Percentiles rank a stretch among this genome's conserved stretches.
These are phyloP conservation scores for Microstegium vimineum DNA, from an alignment of 176 grass and related monocot species.

Conservation along the genomic window DNA sequence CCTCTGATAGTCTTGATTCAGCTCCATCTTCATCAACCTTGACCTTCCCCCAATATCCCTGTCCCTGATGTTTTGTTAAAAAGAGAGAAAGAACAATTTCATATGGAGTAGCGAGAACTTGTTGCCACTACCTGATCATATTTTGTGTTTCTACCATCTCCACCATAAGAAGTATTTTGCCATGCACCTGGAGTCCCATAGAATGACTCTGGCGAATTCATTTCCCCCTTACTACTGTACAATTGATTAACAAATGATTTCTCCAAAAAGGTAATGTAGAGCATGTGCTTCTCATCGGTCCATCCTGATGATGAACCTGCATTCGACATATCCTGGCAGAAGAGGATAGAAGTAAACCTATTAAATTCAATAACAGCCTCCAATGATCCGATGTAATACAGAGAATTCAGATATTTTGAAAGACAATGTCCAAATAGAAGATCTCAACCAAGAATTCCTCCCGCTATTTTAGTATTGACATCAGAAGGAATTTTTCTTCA, in stretches of 20 bases:
- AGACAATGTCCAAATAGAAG: slow-evolving; percentile 9
- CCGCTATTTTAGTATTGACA: not conserved
- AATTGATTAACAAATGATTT: slow-evolving; percentile 71
- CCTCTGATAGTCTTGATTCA: slow-evolving; percentile 35
- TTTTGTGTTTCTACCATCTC: slow-evolving; percentile 21
- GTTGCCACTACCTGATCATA: slow-evolving; percentile 41
- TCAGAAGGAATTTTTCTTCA: slow-evolving; percentile 1
- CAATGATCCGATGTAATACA: not conserved
- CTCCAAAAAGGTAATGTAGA: slow-evolving; percentile 68
- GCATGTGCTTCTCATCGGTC: slow-evolving; percentile 82
- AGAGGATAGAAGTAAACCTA: slow-evolving; percentile 17
- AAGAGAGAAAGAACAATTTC: not conserved
- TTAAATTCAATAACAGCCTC: slow-evolving; percentile 7
- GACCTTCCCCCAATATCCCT: slow-evolving; percentile 30
- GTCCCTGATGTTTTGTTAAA: slow-evolving; percentile 13
- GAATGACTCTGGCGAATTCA: slow-evolving; percentile 28
- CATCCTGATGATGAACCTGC: slow-evolving; percentile 49
- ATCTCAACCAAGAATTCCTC: not conserved
- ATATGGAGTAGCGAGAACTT: not conserved
- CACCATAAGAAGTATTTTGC: slow-evolving; percentile 24
- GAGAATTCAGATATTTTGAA: not conserved
- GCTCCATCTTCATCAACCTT: slow-evolving; percentile 28
- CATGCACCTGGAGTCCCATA: slow-evolving; percentile 23
- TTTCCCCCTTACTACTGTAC: slow-evolving; percentile 30
- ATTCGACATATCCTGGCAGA: slow-evolving; percentile 33